phyloP scores from a whole-genome alignment of 495 filamentous ascomycete species.

The Geoglossum glabrum region DNA sequence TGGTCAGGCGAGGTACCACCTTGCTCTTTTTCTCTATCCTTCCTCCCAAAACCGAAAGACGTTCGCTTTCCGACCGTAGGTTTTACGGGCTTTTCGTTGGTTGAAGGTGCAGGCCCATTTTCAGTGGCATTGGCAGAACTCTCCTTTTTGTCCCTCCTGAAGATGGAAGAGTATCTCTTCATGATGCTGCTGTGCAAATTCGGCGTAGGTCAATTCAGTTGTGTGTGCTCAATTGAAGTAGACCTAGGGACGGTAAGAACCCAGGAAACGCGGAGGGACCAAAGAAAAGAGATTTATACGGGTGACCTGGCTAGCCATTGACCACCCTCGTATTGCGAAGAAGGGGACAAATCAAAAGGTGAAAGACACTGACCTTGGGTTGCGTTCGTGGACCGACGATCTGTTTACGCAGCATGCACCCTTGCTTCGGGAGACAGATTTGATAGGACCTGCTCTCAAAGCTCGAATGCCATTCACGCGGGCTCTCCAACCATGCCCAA shows the following conservation, averaged over 20 bases:
- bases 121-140: constrained; percentile 14
- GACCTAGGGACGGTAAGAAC: not conserved
- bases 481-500: not conserved
- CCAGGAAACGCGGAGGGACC: not conserved
- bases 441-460: not conserved
- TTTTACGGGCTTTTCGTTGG: constrained; percentile 8
- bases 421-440: too few relatives aligned
- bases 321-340: not conserved
- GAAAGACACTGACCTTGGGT: not conserved
- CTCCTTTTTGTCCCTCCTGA: constrained; percentile 28
- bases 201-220: not conserved
- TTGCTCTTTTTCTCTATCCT: not conserved
- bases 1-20: constrained; percentile 9
- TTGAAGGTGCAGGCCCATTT: constrained; percentile 16
- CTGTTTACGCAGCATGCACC: not conserved
- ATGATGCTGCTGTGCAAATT: constrained; percentile 8
- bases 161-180: constrained; percentile 30
- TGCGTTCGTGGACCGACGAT: not conserved
- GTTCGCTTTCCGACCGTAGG: not conserved
- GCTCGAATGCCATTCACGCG: not conserved
- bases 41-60: not conserved
- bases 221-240: not conserved
- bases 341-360: too few relatives aligned
- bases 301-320: too few relatives aligned
- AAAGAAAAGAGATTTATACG: not conserved